Base-by-base conservation (phyloP, 805 yeast genomes). In the Peterozyma toletana region DNA sequence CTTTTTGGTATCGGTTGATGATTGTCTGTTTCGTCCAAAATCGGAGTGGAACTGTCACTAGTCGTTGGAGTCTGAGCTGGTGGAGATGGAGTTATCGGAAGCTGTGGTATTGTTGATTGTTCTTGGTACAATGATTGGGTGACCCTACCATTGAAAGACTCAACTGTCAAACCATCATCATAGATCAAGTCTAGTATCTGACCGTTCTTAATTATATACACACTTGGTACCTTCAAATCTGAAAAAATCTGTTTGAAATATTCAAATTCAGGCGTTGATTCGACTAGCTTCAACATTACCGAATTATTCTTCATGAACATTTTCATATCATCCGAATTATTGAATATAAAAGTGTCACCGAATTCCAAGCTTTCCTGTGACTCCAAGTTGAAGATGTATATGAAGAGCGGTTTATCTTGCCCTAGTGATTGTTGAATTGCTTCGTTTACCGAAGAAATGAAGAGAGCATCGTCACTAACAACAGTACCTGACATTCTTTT, bases 161-260 rank as follows among this genome's bases (percentile, higher is more conserved):
- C 58, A 15, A 44, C 47, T 9, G 56, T 37, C 2, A 62, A 33
- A 30, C 31, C 50, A 2, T 60, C 66, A 5, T 61, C 68, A 9
- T 61, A 59, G 10, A 78, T 59, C 2, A 67, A 51, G 38, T 71
- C 78, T 31, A 74, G 48, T 5, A 79, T 64, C 35, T 62, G 56
- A 6, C 83, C 78, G 10, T 65, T 60, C 31, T 58, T 61, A n/a
- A 85, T 66, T 11, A 82, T 61, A 53, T 76, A 71, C 18, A 83
- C 62, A 48, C 85, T 70, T 1, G 90, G 90, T 3, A 71, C 66
- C 0, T 52, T 53, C 7, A 71, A 63, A 14, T 67, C 60, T 2
- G 78, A 78, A 49, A 79, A 80, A n/a, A 82, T 62, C 48, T 78
- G 80, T 33, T 68, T 63, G 52, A 83, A 80, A 50, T 64, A 63